Evolutionary conservation across 257 asterid species (phyloP), one percentile per base, ranked within the genome.

Genomic region (Ligustrum vulgare): DNA sequence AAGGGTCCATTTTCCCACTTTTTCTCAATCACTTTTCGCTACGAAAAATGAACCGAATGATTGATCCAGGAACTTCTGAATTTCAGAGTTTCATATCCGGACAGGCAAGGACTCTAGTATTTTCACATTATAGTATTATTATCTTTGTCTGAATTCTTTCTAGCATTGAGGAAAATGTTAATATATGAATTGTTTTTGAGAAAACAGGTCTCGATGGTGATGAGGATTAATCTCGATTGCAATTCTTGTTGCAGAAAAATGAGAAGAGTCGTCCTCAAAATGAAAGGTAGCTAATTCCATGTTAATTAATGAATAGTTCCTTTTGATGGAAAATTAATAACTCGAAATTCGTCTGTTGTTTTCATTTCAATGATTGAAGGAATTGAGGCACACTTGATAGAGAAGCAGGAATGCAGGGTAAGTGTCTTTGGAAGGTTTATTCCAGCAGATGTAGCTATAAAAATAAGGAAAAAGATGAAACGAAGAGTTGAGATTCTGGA

Each of bases 151-250:
- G 49, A 41, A 41, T 11, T 0, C 49, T 41, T 35, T 39, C 47
- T 39, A 39, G 47, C 10, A 10, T 39, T 4, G 15, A 39, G 47
- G 47, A 39, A 39, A 2, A 39, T 39, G 12, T 39, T 39, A 39
- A 4, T 34, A 13, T 22, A 3, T 9, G 25, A 60, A 25, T 39
- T 10, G 18, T 68, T 35, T 75, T 67, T n/a, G 36, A 20, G 65
- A 11, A 51, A 72, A 69, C 87, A 91, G 93, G 84, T 78, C 31
- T 84, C 83, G 83, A 94, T 94, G 98, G 94, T 77, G 82, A 87
- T 90, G 91, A 87, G 90, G 85, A 77, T 92, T 32, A 92, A 88
- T 70, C 86, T 92, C 2, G 98, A 92, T 81, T 94, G 97, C 90
- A 84, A 87, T 80, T 85, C 85, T 69, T 94, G 98, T 67, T 92